A percentile compares a stretch with the other conserved stretches of the same genome.
phyloP scores from a whole-genome alignment of 1,284 basidiomycete species.

The Coriolopsis trogii region DNA sequence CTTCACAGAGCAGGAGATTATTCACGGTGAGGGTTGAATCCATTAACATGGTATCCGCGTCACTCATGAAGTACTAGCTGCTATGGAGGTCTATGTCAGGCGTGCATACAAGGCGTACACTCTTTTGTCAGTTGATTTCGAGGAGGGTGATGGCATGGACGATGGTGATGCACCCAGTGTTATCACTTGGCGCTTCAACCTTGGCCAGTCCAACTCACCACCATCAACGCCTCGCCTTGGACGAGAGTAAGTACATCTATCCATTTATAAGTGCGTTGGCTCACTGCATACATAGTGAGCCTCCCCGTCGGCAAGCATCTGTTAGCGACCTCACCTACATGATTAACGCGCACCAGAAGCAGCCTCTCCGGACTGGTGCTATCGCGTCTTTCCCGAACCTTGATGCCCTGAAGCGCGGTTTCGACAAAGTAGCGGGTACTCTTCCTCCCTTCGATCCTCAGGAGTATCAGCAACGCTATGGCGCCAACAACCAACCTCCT shows the following conservation, averaged over 20 bases:
- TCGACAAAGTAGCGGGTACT: conserved; percentile 67
- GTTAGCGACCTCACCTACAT: conserved; percentile 94
- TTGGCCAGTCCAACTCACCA: conserved; percentile 83
- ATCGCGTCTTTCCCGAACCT: conserved; percentile 89
- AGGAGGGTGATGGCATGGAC: conserved; percentile 81
- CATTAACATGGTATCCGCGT: too few species aligned
- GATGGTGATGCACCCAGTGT: conserved; percentile 81
- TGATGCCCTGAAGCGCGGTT: conserved; percentile 71
- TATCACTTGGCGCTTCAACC: conserved; percentile 93
- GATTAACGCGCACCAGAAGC: conserved; percentile 80
- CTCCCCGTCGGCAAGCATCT: conserved; percentile 71
- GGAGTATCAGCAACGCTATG: conserved; percentile 79
- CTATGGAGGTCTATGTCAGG: conserved; percentile 95
- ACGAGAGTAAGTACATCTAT: conserved; percentile 59
- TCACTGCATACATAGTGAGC: conserved; percentile 41
- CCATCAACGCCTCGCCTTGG: conserved; percentile 82
- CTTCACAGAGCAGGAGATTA: conserved; percentile 82
- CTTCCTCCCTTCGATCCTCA: conserved; percentile 73
- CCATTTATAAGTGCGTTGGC: too few species aligned
- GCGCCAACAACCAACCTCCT: conserved; percentile 71
- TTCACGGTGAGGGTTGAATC: conserved; percentile 67
- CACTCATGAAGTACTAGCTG: conserved; percentile 54
- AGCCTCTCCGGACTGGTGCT: conserved; percentile 87
- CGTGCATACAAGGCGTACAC: conserved; percentile 97
- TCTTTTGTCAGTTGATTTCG: conserved; percentile 90